Percentiles rank a stretch among this genome's conserved stretches.
Evolutionary conservation across 176 grass and related monocot genomes (phyloP).

Genomic region (Guadua angustifolia): DNA sequence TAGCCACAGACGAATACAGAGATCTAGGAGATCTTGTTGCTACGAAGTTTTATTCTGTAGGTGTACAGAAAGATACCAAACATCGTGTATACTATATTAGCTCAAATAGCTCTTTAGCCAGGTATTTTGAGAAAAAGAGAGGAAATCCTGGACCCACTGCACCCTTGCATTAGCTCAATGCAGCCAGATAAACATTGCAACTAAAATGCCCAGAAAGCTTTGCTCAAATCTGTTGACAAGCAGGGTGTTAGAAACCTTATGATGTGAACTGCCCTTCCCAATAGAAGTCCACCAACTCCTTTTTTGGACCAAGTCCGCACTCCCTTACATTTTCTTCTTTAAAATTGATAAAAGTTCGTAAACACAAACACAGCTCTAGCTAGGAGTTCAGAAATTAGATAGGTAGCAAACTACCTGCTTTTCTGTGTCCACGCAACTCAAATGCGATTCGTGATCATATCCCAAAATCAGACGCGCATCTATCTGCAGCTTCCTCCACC

Average conservation of each 20-base stretch:
- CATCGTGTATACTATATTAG: too few relatives aligned
- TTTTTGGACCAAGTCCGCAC: too few relatives aligned
- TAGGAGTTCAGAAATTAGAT: neutral
- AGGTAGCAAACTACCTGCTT: constrained; percentile 74
- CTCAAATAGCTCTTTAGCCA: too few relatives aligned
- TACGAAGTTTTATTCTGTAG: too few relatives aligned
- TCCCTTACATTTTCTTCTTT: neutral
- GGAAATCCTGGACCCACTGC: too few relatives aligned
- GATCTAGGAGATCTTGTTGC: too few relatives aligned
- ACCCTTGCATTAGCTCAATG: too few relatives aligned
- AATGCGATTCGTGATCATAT: constrained; percentile 82
- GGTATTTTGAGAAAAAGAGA: too few relatives aligned
- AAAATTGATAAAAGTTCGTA: neutral
- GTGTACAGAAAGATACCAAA: too few relatives aligned
- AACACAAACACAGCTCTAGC: constrained; percentile 4
- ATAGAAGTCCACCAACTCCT: too few relatives aligned
- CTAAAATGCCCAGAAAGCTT: neutral
- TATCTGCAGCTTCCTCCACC: constrained; percentile 98
- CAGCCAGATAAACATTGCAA: neutral
- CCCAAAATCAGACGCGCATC: constrained; percentile 98
- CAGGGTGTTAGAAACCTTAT: neutral
- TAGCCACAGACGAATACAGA: too few relatives aligned
- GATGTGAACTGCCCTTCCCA: neutral
- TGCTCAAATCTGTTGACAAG: neutral
- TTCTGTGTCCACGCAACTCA: constrained; percentile 88